Evolutionary conservation across 495 filamentous ascomycete genomes (phyloP).

Genomic region (Penicillium fimorum): DNA sequence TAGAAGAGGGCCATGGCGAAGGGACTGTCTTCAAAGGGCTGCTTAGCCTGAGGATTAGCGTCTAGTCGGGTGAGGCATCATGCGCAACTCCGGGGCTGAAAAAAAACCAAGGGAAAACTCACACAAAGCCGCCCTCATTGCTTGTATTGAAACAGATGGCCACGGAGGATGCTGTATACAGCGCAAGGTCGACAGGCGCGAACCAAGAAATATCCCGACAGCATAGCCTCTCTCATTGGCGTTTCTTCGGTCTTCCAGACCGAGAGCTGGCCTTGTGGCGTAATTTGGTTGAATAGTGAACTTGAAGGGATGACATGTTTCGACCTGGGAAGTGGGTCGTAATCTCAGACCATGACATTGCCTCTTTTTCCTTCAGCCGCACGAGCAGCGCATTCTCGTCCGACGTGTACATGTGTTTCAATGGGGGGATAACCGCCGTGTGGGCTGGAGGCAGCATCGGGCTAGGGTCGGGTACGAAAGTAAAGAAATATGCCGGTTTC

Average conservation of each 20-base stretch:
- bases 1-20: too few species aligned
- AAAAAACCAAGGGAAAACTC: too few species aligned
- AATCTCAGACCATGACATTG: conserved; percentile 14
- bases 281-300: conserved; percentile 21
- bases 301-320: conserved; percentile 13
- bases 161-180: conserved; percentile 10
- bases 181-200: conserved; percentile 10
- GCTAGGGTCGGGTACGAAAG: conserved; percentile 18
- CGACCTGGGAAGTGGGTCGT: conserved; percentile 14
- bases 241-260: conserved; percentile 10
- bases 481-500: conserved; percentile 18
- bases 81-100: too few species aligned
- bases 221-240: conserved; percentile 8
- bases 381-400: conserved; percentile 16
- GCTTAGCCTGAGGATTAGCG: too few species aligned
- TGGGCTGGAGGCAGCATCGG: conserved; percentile 6
- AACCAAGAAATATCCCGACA: conserved; percentile 9
- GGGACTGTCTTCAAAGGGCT: too few species aligned
- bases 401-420: conserved; percentile 13
- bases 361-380: conserved; percentile 19
- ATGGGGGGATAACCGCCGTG: conserved; percentile 1
- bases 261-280: conserved; percentile 13
- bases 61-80: too few species aligned
- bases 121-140: too few species aligned
- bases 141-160: conserved; percentile 14